phyloP scores from a whole-genome alignment of 2,329 filamentous ascomycete genomes.

The Ustulina deusta region DNA sequence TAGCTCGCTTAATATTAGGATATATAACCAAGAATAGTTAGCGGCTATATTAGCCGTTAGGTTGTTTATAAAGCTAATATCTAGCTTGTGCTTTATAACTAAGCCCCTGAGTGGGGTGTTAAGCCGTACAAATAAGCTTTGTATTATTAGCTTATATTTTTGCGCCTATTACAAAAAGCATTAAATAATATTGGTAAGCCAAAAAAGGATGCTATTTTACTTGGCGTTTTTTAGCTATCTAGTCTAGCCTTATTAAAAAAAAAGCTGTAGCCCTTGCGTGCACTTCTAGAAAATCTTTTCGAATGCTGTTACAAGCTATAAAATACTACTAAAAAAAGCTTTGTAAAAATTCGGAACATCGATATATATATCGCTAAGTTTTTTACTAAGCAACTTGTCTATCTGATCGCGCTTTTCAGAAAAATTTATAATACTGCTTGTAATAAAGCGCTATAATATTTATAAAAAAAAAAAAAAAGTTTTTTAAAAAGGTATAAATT shows the following conservation, averaged over 20 bases:
- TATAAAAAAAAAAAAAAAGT: slow-evolving; percentile 43
- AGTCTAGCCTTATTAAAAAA: slow-evolving; percentile 48
- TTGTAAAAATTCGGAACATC: slow-evolving; percentile 52
- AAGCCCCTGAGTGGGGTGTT: slow-evolving; percentile 49
- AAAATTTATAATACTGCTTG: slow-evolving; percentile 54
- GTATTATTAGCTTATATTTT: slow-evolving; percentile 38
- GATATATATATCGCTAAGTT: slow-evolving; percentile 53
- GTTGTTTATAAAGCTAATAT: slow-evolving; percentile 50
- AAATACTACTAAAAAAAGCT: slow-evolving; percentile 51
- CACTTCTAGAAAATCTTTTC: slow-evolving; percentile 53
- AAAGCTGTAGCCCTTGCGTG: slow-evolving; percentile 43
- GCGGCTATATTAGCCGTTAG: slow-evolving; percentile 38
- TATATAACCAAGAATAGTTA: slow-evolving; percentile 52
- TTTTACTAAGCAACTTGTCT: slow-evolving; percentile 52
- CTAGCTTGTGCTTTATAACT: slow-evolving; percentile 51
- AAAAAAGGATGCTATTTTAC: slow-evolving; percentile 52
- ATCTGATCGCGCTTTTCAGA: slow-evolving; percentile 52
- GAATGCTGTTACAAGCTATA: slow-evolving; percentile 50
- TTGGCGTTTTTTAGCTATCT: slow-evolving; percentile 54
- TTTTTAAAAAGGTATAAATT: slow-evolving; percentile 52
- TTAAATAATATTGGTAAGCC: slow-evolving; percentile 49
- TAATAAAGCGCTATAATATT: slow-evolving; percentile 44
- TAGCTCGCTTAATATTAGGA: slow-evolving; percentile 57
- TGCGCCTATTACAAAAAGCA: slow-evolving; percentile 48
- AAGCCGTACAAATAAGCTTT: slow-evolving; percentile 39